Base-by-base conservation (phyloP, 2,329 filamentous ascomycete genomes). In the Fusarium sp. region DNA sequence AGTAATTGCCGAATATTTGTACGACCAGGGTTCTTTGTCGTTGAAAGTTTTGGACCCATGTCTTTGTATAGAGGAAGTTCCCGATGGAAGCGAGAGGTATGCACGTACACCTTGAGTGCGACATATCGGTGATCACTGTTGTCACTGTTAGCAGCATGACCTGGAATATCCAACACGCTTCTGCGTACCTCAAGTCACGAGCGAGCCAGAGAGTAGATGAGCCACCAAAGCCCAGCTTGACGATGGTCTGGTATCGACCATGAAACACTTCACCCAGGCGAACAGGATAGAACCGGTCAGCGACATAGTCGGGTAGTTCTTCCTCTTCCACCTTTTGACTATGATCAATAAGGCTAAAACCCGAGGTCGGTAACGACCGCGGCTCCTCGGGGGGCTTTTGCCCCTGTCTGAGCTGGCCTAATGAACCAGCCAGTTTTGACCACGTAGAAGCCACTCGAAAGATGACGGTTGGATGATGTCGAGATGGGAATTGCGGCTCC, bases 171-270 rank as follows among this genome's bases (percentile, higher is more conserved):
- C 8, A 14, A 14, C 2, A 24, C 13, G 20, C 5, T 22, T 13
- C 4, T 14, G 20, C 20, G 4, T 14, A 64, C 67, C 3, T 62
- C 1, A 73, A 16, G 4, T 74, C 70, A n/a, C 57, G 79, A 6
- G 83, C 83, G 16, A 87, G 78, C 84, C 84, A 86, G 20, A 85
- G 82, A 0, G 84, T 87, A 6, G 83, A 86, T 8, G 77, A 81
- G 18, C 76, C 74, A 24, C 85, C 84, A 73, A 75, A 86, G 11
- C 84, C 84, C 9, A 86, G 73, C 66, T 86, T 86, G 1, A 80
- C 76, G 0, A 85, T 62, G 0, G 79, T 63, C 73, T 86, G 80
- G 62, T 80, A 87, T 5, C 77, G 70, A n/a, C 77, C 65, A 3
- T 79, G 74, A 4, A 85, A 80, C 1, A 83, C 68, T 14, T 86